A percentile compares a stretch with the other conserved stretches of the same genome.
Conservation (phyloP, 768 basidiomycete species). For the Leccinellum luteum region DNA sequence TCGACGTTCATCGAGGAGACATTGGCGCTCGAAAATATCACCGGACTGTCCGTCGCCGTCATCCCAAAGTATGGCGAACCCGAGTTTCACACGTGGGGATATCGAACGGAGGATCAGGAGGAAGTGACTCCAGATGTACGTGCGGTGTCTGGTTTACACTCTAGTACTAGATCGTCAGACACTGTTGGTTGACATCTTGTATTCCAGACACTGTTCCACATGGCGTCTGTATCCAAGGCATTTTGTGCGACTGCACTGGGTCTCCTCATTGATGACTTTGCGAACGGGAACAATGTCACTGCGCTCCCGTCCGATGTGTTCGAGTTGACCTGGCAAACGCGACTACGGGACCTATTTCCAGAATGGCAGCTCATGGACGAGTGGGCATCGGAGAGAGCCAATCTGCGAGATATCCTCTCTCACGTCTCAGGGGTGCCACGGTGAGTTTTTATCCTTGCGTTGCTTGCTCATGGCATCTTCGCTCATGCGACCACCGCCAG, state of each 20-base stretch:
- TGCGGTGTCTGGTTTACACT: background rate
- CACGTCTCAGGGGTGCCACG: conserved; percentile 41
- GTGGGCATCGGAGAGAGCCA: conserved; percentile 38
- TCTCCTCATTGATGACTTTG: conserved; percentile 43
- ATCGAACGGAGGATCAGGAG: conserved; percentile 34
- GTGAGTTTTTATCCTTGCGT: conserved; percentile 14
- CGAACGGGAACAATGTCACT: conserved; percentile 33
- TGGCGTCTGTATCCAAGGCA: conserved; percentile 39
- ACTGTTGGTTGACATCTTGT: background rate
- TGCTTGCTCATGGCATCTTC: background rate
- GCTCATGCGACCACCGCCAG: conserved; percentile 14
- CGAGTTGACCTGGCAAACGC: conserved; percentile 37
- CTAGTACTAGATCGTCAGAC: background rate
- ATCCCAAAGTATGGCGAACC: conserved; percentile 23
- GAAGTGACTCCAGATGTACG: conserved; percentile 32
- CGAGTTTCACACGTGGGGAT: conserved; percentile 36
- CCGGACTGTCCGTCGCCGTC: conserved; percentile 32
- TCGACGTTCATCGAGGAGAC: conserved; percentile 17
- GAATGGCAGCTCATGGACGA: conserved; percentile 41
- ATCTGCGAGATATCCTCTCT: conserved; percentile 37
- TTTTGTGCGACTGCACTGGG: conserved; percentile 40
- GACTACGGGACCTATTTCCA: conserved; percentile 34
- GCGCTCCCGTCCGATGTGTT: conserved; percentile 31
- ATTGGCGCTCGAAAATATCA: conserved; percentile 23
- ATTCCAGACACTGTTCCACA: conserved; percentile 34